phyloP scores from a whole-genome alignment of 129 eudicot genomes.

The Heracleum sosnowskyi region DNA sequence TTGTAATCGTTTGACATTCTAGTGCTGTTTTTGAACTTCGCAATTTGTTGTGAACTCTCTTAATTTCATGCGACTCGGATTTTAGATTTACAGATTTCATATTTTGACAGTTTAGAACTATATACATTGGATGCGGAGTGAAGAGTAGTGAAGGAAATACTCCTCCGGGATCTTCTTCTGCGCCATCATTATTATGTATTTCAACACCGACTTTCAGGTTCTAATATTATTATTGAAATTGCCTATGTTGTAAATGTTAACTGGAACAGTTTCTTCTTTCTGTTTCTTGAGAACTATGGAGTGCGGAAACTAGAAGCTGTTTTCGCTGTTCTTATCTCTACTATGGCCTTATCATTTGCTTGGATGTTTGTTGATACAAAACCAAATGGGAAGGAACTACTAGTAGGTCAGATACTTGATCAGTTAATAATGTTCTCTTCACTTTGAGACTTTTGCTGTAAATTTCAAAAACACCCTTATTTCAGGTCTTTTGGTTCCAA shows the following conservation, averaged over 20 bases:
- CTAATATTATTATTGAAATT: not conserved
- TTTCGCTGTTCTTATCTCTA: conserved; percentile 52
- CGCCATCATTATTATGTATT: too few relatives aligned
- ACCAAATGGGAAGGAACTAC: conserved; percentile 48
- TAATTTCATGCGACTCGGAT: too few relatives aligned
- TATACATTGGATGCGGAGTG: not conserved
- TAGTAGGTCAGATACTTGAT: conserved; percentile 28
- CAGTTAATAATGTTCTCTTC: not conserved
- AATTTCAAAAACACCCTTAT: not conserved
- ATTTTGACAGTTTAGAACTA: not conserved
- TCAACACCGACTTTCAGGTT: not conserved
- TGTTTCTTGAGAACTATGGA: conserved; percentile 58
- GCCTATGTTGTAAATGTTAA: not conserved
- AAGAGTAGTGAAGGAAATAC: not conserved
- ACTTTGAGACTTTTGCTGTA: not conserved
- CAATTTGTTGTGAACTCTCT: too few relatives aligned
- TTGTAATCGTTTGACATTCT: too few relatives aligned
- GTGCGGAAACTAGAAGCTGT: conserved; percentile 66
- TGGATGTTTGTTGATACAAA: conserved; percentile 69
- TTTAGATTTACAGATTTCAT: not conserved
- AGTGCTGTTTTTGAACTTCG: not conserved
- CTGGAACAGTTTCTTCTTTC: conserved; percentile 36
- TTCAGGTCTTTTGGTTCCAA: conserved; percentile 61
- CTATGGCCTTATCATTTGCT: conserved; percentile 64
- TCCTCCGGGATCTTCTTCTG: not conserved